Evolutionary conservation across 1,139 yeast species (phyloP).

Genomic region (Sugiyamaella castrensis): DNA sequence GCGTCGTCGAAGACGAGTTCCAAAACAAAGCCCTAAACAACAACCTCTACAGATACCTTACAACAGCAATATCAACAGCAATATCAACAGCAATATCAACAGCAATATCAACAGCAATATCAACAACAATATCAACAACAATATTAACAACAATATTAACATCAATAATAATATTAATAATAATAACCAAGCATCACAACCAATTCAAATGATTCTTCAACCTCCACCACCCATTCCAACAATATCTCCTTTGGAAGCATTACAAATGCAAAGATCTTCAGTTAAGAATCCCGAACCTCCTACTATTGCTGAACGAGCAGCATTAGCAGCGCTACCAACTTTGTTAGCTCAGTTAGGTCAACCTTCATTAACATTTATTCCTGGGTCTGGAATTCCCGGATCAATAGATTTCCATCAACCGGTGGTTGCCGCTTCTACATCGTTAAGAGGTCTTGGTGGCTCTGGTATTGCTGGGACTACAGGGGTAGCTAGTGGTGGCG

Average conservation of each 20-base stretch:
- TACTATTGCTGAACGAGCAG: conserved; percentile 5
- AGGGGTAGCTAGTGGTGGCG: not conserved
- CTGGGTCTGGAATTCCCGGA: conserved; percentile 33
- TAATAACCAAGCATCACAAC: not conserved
- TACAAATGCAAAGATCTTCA: conserved; percentile 8
- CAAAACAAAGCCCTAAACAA: too few species aligned
- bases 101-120: conserved; percentile 6
- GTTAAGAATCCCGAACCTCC: conserved; percentile 7
- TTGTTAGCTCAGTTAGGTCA: conserved; percentile 7
- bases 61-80: too few species aligned
- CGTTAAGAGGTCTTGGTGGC: not conserved
- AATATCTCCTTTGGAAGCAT: conserved; percentile 7
- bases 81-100: not conserved
- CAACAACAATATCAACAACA: conserved; percentile 12
- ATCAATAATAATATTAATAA: not conserved
- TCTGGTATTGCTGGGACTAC: not conserved
- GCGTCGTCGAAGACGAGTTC: too few species aligned
- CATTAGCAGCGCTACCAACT: conserved; percentile 7
- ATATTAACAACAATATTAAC: conserved; percentile 3
- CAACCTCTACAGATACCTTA: too few species aligned
- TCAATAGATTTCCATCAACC: conserved; percentile 33
- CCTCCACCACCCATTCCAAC: conserved; percentile 1
- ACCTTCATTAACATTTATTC: conserved; percentile 23
- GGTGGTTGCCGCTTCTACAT: conserved; percentile 8
- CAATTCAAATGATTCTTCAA: conserved; percentile 1